Percentiles rank a stretch among this genome's conserved stretches.
phyloP scores from a whole-genome alignment of 441 rosid genomes.

The Gossypium trilobum region DNA sequence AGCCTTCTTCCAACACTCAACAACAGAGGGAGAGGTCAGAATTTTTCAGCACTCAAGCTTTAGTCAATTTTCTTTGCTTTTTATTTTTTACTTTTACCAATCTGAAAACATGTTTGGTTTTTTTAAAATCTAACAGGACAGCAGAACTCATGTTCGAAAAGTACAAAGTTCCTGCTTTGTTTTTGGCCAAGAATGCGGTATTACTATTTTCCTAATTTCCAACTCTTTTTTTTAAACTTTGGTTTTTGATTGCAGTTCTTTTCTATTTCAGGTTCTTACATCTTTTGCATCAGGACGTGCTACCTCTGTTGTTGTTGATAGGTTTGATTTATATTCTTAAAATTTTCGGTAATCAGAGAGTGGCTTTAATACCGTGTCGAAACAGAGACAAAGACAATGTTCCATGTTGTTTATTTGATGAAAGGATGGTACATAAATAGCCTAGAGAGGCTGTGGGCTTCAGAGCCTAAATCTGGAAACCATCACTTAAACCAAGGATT shows the following conservation, averaged over 20 bases:
- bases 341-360: background rate
- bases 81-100: background rate
- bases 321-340: constrained; percentile 39
- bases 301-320: constrained; percentile 88
- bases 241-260: constrained; percentile 16
- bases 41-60: background rate
- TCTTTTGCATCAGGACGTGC: constrained; percentile 99
- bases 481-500: background rate
- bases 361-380: background rate
- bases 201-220: constrained; percentile 15
- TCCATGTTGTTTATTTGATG: background rate
- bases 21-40: constrained; percentile 86
- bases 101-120: background rate
- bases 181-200: constrained; percentile 97
- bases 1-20: constrained; percentile 80
- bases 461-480: background rate
- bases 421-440: background rate
- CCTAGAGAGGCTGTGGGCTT: background rate
- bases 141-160: constrained; percentile 96
- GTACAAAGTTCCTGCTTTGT: constrained; percentile 87
- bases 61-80: background rate
- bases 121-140: constrained; percentile 52
- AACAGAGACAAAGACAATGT: background rate
- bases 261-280: constrained; percentile 74
- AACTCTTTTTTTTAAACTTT: constrained; percentile 3